Base-by-base conservation (phyloP, 805 yeast species). In the Lachancea sp. region DNA sequence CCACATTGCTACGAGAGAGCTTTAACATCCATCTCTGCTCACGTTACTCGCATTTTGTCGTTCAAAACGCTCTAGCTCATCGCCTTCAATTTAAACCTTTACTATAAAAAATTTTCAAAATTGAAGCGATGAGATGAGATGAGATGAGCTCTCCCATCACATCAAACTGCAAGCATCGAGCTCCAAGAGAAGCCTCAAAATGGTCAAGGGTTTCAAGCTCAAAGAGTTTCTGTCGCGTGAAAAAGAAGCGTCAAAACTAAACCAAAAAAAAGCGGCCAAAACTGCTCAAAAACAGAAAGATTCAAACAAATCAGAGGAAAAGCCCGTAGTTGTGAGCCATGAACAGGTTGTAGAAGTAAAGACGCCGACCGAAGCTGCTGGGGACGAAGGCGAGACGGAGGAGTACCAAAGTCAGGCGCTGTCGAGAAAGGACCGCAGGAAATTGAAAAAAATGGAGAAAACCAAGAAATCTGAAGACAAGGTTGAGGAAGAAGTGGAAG, bases 381-480 rank as follows among this genome's bases (percentile, higher is more conserved):
- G 48, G 47, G 39, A 55, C 56, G 39, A 19, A 25, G 30, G 13
- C 33, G 17, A 10, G 11, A 26, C 15, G 10, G 68, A 60, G 38
- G 75, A 64, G 20, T 77, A 76, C 47, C 67, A 79, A 51, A 73
- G 79, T 51, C 59, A 63, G 19, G 67, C 72, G 16, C 68, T 81
- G 46, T 80, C 86, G 38, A 81, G 77, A 65, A 82, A 80, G 55
- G 85, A 80, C 42, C 73, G 72, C 59, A 77, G 85, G 68, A 69
- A 72, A 56, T 65, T 78, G 63, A 78, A 78, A 70, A 78, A 78
- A 51, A 62, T 60, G 50, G 55, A 62, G 48, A 61, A 66, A 44
- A 59, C 68, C 49, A 45, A 31, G 11, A 46, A 45, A 25, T 31
- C 37, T 12, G 51, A 50, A 2, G 61, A 63, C 41, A 22, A 22